Evolutionary conservation across 352 stramenopile genomes (phyloP).

Genomic region (Pythium dissimile): DNA sequence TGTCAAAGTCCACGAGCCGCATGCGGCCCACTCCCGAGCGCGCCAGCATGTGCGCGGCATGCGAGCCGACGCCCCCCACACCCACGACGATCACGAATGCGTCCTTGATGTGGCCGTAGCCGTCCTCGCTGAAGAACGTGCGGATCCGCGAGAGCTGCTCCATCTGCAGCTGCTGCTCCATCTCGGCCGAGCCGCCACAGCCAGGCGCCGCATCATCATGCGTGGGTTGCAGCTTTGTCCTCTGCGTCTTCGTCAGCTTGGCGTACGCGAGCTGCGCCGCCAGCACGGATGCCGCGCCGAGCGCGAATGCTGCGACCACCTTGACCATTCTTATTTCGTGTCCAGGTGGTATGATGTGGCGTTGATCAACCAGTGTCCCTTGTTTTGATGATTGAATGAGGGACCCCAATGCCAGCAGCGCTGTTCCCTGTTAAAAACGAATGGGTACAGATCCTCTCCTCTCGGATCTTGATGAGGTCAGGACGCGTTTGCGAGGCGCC

Average conservation of each 20-base stretch:
- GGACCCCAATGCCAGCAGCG: conserved; percentile 2
- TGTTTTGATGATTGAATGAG: background rate
- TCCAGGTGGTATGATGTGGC: background rate
- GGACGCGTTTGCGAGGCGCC: too few species aligned
- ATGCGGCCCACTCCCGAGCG: conserved; percentile 93
- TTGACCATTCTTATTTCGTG: conserved; percentile 43
- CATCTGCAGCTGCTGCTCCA: conserved; percentile 49
- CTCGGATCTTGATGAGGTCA: too few species aligned
- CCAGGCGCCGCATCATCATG: background rate
- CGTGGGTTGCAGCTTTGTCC: background rate
- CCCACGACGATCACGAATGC: conserved; percentile 95
- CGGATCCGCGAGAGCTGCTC: conserved; percentile 92
- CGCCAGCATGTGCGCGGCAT: conserved; percentile 97
- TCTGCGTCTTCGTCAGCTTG: conserved; percentile 24
- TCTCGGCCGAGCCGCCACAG: conserved; percentile 13
- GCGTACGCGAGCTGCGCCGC: conserved; percentile 42
- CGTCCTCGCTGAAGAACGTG: conserved; percentile 94
- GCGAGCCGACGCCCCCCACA: conserved; percentile 95
- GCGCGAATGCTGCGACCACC: conserved; percentile 53
- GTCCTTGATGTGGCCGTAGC: conserved; percentile 86
- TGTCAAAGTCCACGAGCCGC: conserved; percentile 99
- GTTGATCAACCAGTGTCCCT: conserved; percentile 9
- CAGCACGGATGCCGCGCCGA: conserved; percentile 43
- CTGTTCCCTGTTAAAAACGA: conserved; percentile 3
- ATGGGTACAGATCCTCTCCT: conserved; percentile 11